A percentile compares a stretch with the other conserved stretches of the same genome.
These are phyloP conservation scores for Aspergillus candidus DNA, from an alignment of 2,329 filamentous ascomycete genomes.

Conservation along the genomic window DNA sequence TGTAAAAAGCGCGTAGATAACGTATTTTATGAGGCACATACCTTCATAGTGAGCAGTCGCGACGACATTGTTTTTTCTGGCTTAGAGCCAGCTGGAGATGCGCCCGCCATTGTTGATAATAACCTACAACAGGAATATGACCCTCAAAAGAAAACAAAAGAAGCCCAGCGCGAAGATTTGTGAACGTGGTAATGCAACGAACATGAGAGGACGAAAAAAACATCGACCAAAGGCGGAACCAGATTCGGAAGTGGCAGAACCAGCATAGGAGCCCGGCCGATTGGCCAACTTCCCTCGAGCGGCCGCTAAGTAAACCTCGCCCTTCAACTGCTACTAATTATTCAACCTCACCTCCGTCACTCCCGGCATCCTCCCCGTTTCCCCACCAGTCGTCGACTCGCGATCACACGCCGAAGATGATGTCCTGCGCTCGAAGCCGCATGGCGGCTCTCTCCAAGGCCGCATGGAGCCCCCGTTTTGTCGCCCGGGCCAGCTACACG, in stretches of 20 bases:
- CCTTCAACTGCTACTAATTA: slow-evolving; percentile 14
- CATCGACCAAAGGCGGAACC: slow-evolving; percentile 9
- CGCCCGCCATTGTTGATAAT: slow-evolving; percentile 24
- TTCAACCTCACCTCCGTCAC: slow-evolving; percentile 4
- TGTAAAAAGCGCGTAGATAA: slow-evolving; percentile 1
- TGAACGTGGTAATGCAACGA: not conserved
- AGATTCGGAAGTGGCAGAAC: slow-evolving; percentile 18
- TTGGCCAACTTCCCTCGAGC: slow-evolving; percentile 15
- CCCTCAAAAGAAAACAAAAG: not conserved
- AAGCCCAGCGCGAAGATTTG: not conserved
- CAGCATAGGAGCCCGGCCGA: slow-evolving; percentile 14
- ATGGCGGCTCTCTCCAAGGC: slow-evolving; percentile 42
- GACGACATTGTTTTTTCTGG: slow-evolving; percentile 73
- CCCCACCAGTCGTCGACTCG: slow-evolving; percentile 10
- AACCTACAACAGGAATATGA: not conserved
- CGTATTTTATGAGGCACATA: slow-evolving; percentile 17
- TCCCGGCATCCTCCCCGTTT: slow-evolving; percentile 14
- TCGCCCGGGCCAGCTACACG: slow-evolving; percentile 38
- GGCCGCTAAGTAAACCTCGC: slow-evolving; percentile 27
- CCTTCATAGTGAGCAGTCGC: slow-evolving; percentile 85
- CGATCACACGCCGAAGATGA: slow-evolving; percentile 30
- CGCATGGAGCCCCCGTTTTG: slow-evolving; percentile 25
- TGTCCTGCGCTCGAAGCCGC: slow-evolving; percentile 40
- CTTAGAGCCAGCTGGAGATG: slow-evolving; percentile 46
- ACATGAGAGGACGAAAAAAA: slow-evolving; percentile 6